A percentile compares a stretch with the other conserved stretches of the same genome.
phyloP scores from a whole-genome alignment of 1,284 basidiomycete genomes.

The Schizophyllum commune region DNA sequence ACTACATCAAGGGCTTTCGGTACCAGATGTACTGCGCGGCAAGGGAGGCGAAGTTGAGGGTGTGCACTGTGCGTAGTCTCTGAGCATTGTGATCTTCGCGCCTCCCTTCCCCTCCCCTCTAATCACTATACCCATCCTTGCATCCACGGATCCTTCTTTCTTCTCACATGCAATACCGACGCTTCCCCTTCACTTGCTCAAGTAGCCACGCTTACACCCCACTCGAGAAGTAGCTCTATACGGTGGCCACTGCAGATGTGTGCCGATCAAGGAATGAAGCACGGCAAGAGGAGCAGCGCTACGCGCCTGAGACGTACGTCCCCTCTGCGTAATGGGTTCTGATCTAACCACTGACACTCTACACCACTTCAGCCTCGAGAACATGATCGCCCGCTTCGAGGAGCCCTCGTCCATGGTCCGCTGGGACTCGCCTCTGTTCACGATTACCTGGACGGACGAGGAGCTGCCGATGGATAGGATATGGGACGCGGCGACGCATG shows the following conservation, averaged over 20 bases:
- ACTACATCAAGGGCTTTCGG: conserved; percentile 96
- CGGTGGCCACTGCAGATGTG: conserved; percentile 72
- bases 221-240: conserved; percentile 48
- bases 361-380: conserved; percentile 77
- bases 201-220: neutral
- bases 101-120: too few relatives aligned
- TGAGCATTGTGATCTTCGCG: too few relatives aligned
- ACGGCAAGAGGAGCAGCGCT: conserved; percentile 43
- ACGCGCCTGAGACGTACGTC: conserved; percentile 68
- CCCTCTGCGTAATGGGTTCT: conserved; percentile 3
- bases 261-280: conserved; percentile 73
- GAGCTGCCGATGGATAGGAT: conserved; percentile 62
- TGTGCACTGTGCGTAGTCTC: conserved; percentile 83
- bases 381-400: conserved; percentile 85
- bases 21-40: conserved; percentile 98
- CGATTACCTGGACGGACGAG: conserved; percentile 69
- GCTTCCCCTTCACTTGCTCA: too few relatives aligned
- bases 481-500: conserved; percentile 77
- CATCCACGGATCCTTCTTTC: too few relatives aligned
- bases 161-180: too few relatives aligned
- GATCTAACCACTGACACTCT: too few relatives aligned
- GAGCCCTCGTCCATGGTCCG: conserved; percentile 95
- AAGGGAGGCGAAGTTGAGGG: conserved; percentile 77
- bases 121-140: too few relatives aligned
- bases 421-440: conserved; percentile 95